phyloP scores from a whole-genome alignment of 176 grass and related monocot species.

The Carex parvula region DNA sequence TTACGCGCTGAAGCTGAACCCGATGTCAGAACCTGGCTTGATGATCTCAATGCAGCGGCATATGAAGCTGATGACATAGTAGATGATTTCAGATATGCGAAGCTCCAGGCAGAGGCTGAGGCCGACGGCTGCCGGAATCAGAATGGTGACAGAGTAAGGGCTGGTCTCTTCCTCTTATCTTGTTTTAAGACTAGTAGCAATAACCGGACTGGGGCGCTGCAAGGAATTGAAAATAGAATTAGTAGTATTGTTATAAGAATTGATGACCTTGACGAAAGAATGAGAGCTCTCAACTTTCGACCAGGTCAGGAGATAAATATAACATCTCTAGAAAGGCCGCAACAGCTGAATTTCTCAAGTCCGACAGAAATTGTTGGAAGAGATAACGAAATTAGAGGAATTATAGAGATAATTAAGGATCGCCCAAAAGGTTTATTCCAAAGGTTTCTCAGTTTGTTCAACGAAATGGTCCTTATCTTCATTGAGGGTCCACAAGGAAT shows the following conservation, averaged over 20 bases:
- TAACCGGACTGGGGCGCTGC: too few species aligned
- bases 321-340: background rate
- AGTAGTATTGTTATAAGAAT: background rate
- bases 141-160: background rate
- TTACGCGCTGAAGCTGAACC: background rate
- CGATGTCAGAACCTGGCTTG: background rate
- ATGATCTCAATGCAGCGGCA: too few species aligned
- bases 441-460: too few species aligned
- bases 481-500: background rate
- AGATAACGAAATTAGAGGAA: background rate
- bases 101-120: background rate
- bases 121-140: too few species aligned
- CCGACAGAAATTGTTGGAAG: background rate
- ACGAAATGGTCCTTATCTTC: too few species aligned
- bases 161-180: background rate
- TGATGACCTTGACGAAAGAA: background rate
- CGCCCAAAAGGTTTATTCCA: too few species aligned
- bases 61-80: conserved; percentile 1
- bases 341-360: background rate
- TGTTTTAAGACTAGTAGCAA: background rate
- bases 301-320: background rate
- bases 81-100: background rate
- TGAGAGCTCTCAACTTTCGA: background rate
- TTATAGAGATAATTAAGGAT: too few species aligned
- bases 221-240: background rate